These are phyloP conservation scores for Populus davidiana DNA, from an alignment of 345 rosid species.

Conservation along the genomic window DNA sequence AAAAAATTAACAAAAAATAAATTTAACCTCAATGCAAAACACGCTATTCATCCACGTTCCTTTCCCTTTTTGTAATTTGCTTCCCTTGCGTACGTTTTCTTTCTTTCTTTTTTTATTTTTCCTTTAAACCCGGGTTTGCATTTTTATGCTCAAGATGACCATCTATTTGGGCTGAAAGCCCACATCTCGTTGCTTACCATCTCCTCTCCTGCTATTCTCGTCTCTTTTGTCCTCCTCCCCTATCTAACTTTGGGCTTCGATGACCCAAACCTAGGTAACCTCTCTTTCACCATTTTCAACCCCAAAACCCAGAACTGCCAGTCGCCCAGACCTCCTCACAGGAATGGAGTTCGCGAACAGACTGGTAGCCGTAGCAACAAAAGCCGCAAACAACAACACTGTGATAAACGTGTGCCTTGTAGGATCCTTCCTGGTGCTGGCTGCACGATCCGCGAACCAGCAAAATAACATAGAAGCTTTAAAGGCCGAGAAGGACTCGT, in stretches of 20 bases:
- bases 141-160: no score
- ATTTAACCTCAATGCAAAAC: no score
- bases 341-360: conserved; percentile 18
- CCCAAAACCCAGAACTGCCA: neutral
- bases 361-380: conserved; percentile 14
- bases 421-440: conserved; percentile 47
- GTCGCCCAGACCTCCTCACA: neutral
- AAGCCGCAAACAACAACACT: conserved; percentile 50
- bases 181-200: no score
- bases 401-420: conserved; percentile 57
- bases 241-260: neutral
- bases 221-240: no score
- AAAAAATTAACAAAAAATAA: no score
- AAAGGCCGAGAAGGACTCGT: conserved; percentile 52
- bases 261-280: neutral
- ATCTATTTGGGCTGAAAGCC: no score
- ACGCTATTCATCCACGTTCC: no score
- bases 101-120: no score
- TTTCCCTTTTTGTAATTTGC: no score
- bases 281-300: neutral
- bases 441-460: conserved; percentile 60
- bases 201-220: no score
- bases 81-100: no score
- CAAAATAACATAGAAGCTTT: conserved; percentile 57
- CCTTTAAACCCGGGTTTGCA: no score